Base-by-base conservation (phyloP, 2,329 filamentous ascomycete species). In the Orbilia oligospora region DNA sequence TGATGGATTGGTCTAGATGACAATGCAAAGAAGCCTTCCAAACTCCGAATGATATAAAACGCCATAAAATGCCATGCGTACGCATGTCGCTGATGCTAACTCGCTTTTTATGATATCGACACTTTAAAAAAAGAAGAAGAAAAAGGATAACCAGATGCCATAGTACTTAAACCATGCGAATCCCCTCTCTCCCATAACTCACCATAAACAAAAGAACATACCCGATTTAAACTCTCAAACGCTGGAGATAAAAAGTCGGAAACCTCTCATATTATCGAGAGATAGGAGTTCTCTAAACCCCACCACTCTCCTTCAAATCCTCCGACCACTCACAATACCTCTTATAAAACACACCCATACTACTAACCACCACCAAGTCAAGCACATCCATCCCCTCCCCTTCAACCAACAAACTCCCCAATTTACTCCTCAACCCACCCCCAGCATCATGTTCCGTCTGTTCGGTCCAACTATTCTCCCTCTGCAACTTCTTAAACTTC, bases 331-430 rank as follows among this genome's bases (percentile, higher is more conserved):
- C 79, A 82, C 93, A 91, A 89, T 94, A 97, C 3, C 92, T 90
- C 81, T 91, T 90, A 94, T 95, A 98, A 93, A 94, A 99, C 16
- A 98, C 86, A 0, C 92, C 93, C 85, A 99, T 89, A 83, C 97
- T 97, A 10, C 94, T 92, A 3, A 95, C 93, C 20, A 99, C 93
- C 0, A 97, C 87, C 75, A 99, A 84, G 86, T 99, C 96, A 82
- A 98, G 85, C 95, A 99, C 98, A 86, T 97, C 97, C 80, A 97
- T 85, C 0, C 96, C 96, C 82, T 97, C 94, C 71, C 95, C 90
- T 81, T 94, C 90, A 44, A 99, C 88, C 65, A 98, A 93, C 65
- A 99, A 86, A 85, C 98, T 99, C 0, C 95, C 96, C 81, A 99
- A 86, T 86, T 99, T 99, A 2, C 93, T 94, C 82, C 93, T 90